Evolutionary conservation across 2,329 filamentous ascomycete genomes (phyloP), one percentile per base, ranked within the genome.

Genomic region (Alternaria incomplexa): DNA sequence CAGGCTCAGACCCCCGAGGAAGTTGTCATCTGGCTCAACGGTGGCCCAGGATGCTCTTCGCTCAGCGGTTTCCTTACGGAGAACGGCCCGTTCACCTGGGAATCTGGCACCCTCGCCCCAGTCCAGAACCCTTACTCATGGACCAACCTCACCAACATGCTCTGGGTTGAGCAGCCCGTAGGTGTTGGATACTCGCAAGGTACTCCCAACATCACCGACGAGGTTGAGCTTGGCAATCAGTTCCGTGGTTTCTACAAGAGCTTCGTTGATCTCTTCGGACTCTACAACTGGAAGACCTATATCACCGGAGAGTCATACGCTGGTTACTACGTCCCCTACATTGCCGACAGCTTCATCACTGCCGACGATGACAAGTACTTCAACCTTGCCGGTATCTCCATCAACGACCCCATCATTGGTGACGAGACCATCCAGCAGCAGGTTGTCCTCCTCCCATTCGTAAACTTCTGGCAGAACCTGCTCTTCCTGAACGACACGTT

Each of bases 21-120:
- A 64, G 85, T 91, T 43, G 78, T 88, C 1, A 88, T 91, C 51
- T 91, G 80, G 76, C 72, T 80, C 53, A 80, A 80, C 50, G 78
- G 78, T 26, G 78, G 78, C 9, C 80, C 80, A 7, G 81, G 80
- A 3, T 82, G 81, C 65, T 77, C 71, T 30, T 91, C 89, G 1
- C 83, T 93, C 7, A 85, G 89, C 67, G 91, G 90, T 8, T 82
- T 94, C 2, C 77, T 95, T 10, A 90, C 92, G 54, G 92, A 95
- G 70, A 94, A 93, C 70, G 91, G 92, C 0, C 90, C 91, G 0
- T 79, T 79, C 55, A 76, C 68, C 2, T 81, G 79, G 78, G 87
- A 90, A 73, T 84, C 87, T 12, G 92, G 92, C 32, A 94, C 90
- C 1, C 86, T 84, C 58, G 83, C 84, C 17, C 91, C 91, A 0